Evolutionary conservation across 257 asterid genomes (phyloP), one percentile per base, ranked within the genome.

Genomic region (Jaltomata sinuosa): DNA sequence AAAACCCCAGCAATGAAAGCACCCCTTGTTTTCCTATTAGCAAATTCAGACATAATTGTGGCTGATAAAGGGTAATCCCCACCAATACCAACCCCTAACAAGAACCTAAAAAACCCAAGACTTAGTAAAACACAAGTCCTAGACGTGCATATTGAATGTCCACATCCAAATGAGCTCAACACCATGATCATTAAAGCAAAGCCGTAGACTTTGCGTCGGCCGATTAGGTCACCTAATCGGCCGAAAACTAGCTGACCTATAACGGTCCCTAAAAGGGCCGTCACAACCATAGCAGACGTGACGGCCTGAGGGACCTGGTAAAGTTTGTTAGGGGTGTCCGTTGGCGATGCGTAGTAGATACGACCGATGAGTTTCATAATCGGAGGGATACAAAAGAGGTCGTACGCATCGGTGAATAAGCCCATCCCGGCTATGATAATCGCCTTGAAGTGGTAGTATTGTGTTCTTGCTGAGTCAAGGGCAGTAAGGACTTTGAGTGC

Each of bases 11-110:
- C 94, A 9, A 92, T 90, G 49, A 92, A 92, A 19, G 93, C 86
- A 2, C 96, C 94, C 1, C 94, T 89, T 0, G 92, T 92, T 55
- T 62, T 87, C 87, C 84, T 87, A 77, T 90, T 91, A 3, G 96
- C 88, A 18, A 90, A 91, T 88, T 91, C 94, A 50, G 94, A 90
- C 93, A 91, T 92, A 85, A 92, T 91, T 45, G 96, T 92, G 9
- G 94, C 96, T 21, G 94, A 90, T 80, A 91, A 84, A 0, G 96
- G 96, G 54, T 91, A 91, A 32, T 92, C 95, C 6, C 95, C 93
- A 6, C 93, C 96, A 7, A 92, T 92, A 18, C 94, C 93, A 18
- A 92, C 2, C 3, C 94, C 96, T 68, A 91, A 74, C 76, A 86
- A 31, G 79, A 91, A 89, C 87, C 94, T 83, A 80, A 92, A 90